Evolutionary conservation across 1,284 basidiomycete species (phyloP).

Genomic region (Cutaneotrichosporon cyanovorans): DNA sequence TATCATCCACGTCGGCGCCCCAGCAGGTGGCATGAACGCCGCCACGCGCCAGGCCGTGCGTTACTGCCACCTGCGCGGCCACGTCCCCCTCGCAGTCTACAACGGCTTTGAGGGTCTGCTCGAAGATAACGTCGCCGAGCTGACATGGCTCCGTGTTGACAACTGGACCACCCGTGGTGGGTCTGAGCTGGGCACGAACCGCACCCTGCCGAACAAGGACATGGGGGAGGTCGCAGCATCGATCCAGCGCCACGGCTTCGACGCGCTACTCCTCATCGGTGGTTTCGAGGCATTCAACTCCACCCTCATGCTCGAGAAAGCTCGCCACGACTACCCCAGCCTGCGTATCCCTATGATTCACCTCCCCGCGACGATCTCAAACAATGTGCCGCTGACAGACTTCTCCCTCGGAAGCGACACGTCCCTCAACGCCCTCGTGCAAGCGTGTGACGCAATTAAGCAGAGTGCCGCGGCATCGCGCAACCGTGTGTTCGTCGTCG

Average conservation of each 20-base stretch:
- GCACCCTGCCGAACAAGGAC: conserved; percentile 74
- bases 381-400: conserved; percentile 96
- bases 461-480: conserved; percentile 92
- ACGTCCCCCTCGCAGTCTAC: conserved; percentile 81
- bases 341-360: conserved; percentile 92
- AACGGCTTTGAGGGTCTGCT: conserved; percentile 93
- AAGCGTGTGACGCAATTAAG: conserved; percentile 96
- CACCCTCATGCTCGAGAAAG: conserved; percentile 69
- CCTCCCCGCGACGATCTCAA: conserved; percentile 89
- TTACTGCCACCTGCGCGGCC: conserved; percentile 86
- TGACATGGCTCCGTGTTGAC: conserved; percentile 96
- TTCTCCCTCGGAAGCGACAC: conserved; percentile 93
- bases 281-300: conserved; percentile 92
- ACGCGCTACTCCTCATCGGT: conserved; percentile 82
- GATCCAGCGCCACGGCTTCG: conserved; percentile 77
- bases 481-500: conserved; percentile 93
- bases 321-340: conserved; percentile 71
- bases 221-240: conserved; percentile 79
- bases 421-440: conserved; percentile 91
- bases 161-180: conserved; percentile 93
- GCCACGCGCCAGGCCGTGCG: conserved; percentile 90
- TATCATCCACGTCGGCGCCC: conserved; percentile 92
- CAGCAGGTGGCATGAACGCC: conserved; percentile 97
- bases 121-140: conserved; percentile 74
- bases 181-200: conserved; percentile 97